These are phyloP conservation scores for Mucuna pruriens DNA, from an alignment of 306 rosid species.

Conservation along the genomic window DNA sequence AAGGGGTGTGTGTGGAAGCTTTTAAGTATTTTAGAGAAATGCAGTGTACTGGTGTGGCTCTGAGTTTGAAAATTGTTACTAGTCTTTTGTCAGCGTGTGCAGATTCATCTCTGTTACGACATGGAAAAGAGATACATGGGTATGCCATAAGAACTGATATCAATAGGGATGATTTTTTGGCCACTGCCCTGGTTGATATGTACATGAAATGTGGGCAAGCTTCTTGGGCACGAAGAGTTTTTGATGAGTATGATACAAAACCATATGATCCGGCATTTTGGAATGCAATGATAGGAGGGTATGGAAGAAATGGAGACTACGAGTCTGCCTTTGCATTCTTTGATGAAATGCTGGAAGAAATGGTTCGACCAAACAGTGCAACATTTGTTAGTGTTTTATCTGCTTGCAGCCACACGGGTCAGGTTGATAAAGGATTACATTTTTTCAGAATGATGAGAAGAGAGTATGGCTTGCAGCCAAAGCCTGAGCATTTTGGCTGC, in stretches of 20 bases:
- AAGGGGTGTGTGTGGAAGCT: slow-evolving; percentile 55
- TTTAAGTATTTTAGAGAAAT: slow-evolving; percentile 64
- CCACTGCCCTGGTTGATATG: slow-evolving; percentile 68
- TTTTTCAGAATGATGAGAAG: slow-evolving; percentile 61
- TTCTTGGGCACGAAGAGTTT: slow-evolving; percentile 56
- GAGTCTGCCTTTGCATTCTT: slow-evolving; percentile 61
- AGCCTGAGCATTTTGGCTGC: slow-evolving; percentile 62
- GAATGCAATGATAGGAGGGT: slow-evolving; percentile 78
- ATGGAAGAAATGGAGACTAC: slow-evolving; percentile 72
- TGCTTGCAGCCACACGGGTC: slow-evolving; percentile 77
- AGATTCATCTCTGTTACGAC: slow-evolving; percentile 51
- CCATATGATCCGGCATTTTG: slow-evolving; percentile 74
- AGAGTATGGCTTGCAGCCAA: slow-evolving; percentile 64
- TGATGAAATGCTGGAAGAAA: slow-evolving; percentile 54
- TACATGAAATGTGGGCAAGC: slow-evolving; percentile 75
- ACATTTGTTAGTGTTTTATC: slow-evolving; percentile 75
- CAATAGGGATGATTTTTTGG: slow-evolving; percentile 55
- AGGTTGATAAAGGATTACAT: slow-evolving; percentile 62
- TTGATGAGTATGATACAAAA: slow-evolving; percentile 58
- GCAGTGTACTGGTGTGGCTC: slow-evolving; percentile 52
- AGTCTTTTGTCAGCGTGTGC: slow-evolving; percentile 69
- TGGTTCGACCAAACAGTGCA: slow-evolving; percentile 59
- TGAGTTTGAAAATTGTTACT: slow-evolving; percentile 62
- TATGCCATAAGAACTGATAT: slow-evolving; percentile 49
- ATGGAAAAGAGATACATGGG: slow-evolving; percentile 74